Evolutionary conservation across 2,329 filamentous ascomycete genomes (phyloP).

Genomic region (Sporothrix euskadiensis): DNA sequence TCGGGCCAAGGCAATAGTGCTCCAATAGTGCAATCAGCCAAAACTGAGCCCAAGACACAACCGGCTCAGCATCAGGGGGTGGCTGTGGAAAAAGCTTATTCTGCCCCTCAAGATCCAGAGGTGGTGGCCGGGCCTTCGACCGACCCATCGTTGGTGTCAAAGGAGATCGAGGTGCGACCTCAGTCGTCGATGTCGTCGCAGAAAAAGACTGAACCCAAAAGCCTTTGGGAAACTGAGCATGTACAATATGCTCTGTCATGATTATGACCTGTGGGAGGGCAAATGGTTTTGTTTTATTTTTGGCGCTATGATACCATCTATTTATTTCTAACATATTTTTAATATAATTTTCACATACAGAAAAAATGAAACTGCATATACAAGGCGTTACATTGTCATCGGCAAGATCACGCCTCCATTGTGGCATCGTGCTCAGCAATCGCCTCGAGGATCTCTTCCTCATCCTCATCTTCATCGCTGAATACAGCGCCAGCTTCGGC

Average conservation of each 20-base stretch:
- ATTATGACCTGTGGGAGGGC: neutral
- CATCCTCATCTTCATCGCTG: constrained; percentile 51
- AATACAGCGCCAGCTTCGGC: constrained; percentile 7
- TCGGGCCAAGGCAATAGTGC: neutral
- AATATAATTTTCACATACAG: too few species aligned
- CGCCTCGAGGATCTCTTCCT: constrained; percentile 40
- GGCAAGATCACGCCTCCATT: constrained; percentile 37
- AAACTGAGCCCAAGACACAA: neutral
- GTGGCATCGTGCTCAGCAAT: constrained; percentile 38
- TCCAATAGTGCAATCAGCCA: neutral
- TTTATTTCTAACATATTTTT: neutral
- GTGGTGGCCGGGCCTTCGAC: neutral
- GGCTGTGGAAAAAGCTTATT: neutral
- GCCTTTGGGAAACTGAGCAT: neutral
- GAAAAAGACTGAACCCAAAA: neutral
- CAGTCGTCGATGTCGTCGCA: neutral
- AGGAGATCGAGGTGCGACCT: too few species aligned
- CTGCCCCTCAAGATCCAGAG: neutral
- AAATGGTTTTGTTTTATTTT: neutral
- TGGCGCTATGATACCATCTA: neutral
- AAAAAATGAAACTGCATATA: neutral
- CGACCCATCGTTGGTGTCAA: neutral
- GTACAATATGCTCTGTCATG: neutral
- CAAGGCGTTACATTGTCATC: neutral
- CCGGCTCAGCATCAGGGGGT: neutral